A percentile compares a stretch with the other conserved stretches of the same genome.
These are phyloP conservation scores for Flaveria robusta DNA, from an alignment of 129 eudicot genomes.

Conservation along the genomic window DNA sequence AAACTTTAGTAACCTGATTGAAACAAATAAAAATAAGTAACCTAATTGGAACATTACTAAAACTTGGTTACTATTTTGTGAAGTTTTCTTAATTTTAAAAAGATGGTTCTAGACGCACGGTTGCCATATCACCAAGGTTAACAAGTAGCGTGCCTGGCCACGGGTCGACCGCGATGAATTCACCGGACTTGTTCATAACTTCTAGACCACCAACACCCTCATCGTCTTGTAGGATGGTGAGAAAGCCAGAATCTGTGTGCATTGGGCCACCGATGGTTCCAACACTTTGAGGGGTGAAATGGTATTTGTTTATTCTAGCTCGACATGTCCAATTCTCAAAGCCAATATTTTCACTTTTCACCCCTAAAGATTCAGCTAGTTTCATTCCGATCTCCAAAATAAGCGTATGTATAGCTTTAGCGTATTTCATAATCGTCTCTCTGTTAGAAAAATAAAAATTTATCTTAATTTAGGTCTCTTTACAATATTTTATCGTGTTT, in stretches of 20 bases:
- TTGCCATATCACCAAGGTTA: constrained; percentile 72
- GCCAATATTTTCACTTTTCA: constrained; percentile 23
- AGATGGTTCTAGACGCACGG: constrained; percentile 41
- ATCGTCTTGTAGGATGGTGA: constrained; percentile 86
- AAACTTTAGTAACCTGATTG: too few species aligned
- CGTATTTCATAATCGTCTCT: constrained; percentile 55
- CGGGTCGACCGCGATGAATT: constrained; percentile 62
- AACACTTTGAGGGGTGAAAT: constrained; percentile 54
- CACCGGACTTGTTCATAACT: constrained; percentile 59
- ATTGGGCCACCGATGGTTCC: constrained; percentile 64
- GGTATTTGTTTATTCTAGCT: constrained; percentile 77
- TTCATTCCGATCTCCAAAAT: constrained; percentile 47
- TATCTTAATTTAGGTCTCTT: too few species aligned
- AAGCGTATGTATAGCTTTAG: constrained; percentile 53
- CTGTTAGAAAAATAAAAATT: constrained; percentile 31
- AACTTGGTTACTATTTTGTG: too few species aligned
- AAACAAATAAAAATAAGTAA: too few species aligned
- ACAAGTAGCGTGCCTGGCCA: constrained; percentile 68
- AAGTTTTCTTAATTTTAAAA: background rate
- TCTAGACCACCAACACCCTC: constrained; percentile 79
- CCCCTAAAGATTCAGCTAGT: constrained; percentile 56
- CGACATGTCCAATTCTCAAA: constrained; percentile 70
- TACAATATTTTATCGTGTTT: too few species aligned
- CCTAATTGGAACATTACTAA: too few species aligned
- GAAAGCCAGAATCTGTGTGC: constrained; percentile 86